Base-by-base conservation (phyloP, 441 rosid species). In the Breynia disticha region DNA sequence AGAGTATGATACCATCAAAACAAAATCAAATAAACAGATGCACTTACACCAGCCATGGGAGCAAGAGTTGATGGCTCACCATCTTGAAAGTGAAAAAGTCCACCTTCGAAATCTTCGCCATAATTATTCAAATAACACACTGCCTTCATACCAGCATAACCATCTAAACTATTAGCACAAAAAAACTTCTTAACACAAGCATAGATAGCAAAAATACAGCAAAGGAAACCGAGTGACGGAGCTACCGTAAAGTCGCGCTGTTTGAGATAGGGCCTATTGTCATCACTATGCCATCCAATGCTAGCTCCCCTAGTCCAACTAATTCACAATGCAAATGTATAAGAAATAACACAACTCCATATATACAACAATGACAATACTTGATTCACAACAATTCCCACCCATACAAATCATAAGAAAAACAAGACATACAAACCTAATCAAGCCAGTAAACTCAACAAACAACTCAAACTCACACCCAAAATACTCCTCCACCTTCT, bases 221-320 rank as follows among this genome's bases (percentile, higher is more conserved):
- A n/a, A 16, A 11, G 5, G 18, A 4, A 22, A 54, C 7, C 39
- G 11, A 49, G 20, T 11, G 1, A 13, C n/a, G 58, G 15, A 51
- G 46, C 1, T 52, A 87, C 95, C 67, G 95, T 61, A 62, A 80
- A 91, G 68, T 86, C 76, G 1, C 95, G 68, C 58, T 91, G 98
- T 67, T 72, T 82, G 17, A 91, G 86, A 73, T 91, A 85, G 15
- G 76, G 67, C 69, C 84, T 74, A 65, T 91, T 87, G 35, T 91
- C 96, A 77, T 91, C 98, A 74, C 86, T 80, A 48, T 91, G 98
- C 96, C 96, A 91, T 11, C 95, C 98, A 55, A 85, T 87, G 76
- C 87, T 80, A 6, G 88, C 87, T 74, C 96, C 95, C 74, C 60
- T 73, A 16, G 76, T 72, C 98, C 95, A 87, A 75, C 96, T 91